Percentiles rank a stretch among this genome's conserved stretches.
phyloP scores from a whole-genome alignment of 2,329 filamentous ascomycete species.

The Colletotrichum navitas region DNA sequence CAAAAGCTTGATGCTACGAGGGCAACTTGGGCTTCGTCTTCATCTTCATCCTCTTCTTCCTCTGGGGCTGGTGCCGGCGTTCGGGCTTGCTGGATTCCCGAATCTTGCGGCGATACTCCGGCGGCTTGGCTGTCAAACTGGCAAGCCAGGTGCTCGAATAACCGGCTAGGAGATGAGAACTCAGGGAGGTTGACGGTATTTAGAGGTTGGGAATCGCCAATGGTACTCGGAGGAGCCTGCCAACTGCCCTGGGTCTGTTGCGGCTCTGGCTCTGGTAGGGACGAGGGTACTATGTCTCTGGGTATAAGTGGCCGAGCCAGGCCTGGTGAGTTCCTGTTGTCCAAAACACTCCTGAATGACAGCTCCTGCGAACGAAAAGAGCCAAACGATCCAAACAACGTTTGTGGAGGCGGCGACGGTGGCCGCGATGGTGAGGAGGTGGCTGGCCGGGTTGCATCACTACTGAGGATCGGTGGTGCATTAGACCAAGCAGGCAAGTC shows the following conservation, averaged over 20 bases:
- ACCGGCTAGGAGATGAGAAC: slow-evolving; percentile 62
- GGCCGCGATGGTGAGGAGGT: slow-evolving; percentile 29
- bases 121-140: slow-evolving; percentile 25
- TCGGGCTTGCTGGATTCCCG: neutral
- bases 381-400: neutral
- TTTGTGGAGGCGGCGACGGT: neutral
- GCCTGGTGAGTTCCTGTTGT: slow-evolving; percentile 56
- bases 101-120: neutral
- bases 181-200: slow-evolving; percentile 49
- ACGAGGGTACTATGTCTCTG: slow-evolving; percentile 23
- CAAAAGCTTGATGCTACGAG: slow-evolving; percentile 53
- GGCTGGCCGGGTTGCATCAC: slow-evolving; percentile 18
- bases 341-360: slow-evolving; percentile 60
- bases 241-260: slow-evolving; percentile 50
- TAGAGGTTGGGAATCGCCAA: slow-evolving; percentile 67
- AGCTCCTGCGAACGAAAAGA: slow-evolving; percentile 50
- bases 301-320: slow-evolving; percentile 6
- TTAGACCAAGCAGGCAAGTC: slow-evolving; percentile 28
- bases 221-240: slow-evolving; percentile 60
- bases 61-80: neutral
- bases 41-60: slow-evolving; percentile 8
- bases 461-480: slow-evolving; percentile 19
- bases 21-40: slow-evolving; percentile 44
- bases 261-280: slow-evolving; percentile 9
- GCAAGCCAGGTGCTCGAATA: slow-evolving; percentile 58